Base-by-base conservation (phyloP, 768 basidiomycete species). In the Trametes gibbosa region DNA sequence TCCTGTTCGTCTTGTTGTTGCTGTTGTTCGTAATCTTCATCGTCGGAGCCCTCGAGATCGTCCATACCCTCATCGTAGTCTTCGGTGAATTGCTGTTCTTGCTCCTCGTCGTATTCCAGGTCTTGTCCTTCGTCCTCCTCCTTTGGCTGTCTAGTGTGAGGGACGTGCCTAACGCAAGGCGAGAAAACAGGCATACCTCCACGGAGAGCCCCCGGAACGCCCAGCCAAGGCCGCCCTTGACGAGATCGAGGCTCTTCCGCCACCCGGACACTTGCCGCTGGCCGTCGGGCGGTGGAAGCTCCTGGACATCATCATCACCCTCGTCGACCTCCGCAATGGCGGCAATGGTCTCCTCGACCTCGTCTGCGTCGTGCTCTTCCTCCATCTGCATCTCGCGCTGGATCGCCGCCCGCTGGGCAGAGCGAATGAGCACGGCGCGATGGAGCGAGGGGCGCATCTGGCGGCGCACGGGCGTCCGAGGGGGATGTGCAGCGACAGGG, bases 361-460 rank as follows among this genome's bases (percentile, higher is more conserved):
- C 81, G 50, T 84, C 78, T 41, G 76, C 76, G 35, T 84, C 81
- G 53, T 79, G 75, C 47, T 76, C 77, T 56, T 83, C 80, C 55
- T 81, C 78, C 34, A 65, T 70, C 58, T 84, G 83, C 53, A 74
- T 76, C 64, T 83, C 85, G 4, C 78, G 75, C 39, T 76, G 74
- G 64, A 82, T 55, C 0, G 82, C 79, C 0, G 82, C 82, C 14
- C 86, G 77, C 65, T 89, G 87, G 0, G 86, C 86, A 39, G 84
- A 86, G 10, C 86, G 79, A 13, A 90, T 82, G 10, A 90, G 74
- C 2, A 90, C 88, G 0, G 85, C 84, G 13, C 83, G 82, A 64
- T 90, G 87, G 1, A 90, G 72, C 2, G 83, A 84, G 16, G 76
- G 76, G 0, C 81, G 74, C 4, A 69, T 65, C 12, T 56, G 58